Conservation (phyloP, 192 early-diverging fungal species). For the Rhizophlyctis rosea region DNA sequence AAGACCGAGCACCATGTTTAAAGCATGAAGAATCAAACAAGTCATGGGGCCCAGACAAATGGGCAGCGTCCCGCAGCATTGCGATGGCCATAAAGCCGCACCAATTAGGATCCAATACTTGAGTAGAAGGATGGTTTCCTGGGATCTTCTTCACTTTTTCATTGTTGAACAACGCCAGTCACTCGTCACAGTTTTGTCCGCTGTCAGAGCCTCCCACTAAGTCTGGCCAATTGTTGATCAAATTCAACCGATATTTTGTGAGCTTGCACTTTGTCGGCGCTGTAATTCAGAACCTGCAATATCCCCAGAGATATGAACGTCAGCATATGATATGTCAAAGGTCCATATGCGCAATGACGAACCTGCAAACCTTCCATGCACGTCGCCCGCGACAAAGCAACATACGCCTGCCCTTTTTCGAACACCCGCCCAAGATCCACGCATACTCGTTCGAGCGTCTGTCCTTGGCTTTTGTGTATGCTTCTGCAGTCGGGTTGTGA, state of each 20-base stretch:
- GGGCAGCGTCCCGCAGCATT: too few species aligned
- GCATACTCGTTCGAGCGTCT: constrained; percentile 37
- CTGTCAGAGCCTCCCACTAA: too few species aligned
- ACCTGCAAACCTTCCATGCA: constrained; percentile 40
- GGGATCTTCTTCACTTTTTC: too few species aligned
- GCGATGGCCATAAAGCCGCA: too few species aligned
- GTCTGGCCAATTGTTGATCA: constrained; percentile 4
- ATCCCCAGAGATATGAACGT: neutral
- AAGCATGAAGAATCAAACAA: too few species aligned
- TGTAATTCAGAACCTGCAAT: constrained; percentile 28
- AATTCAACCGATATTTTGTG: constrained; percentile 22
- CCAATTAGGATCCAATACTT: too few species aligned
- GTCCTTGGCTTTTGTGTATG: constrained; percentile 56
- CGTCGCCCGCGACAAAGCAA: constrained; percentile 46
- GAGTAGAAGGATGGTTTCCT: too few species aligned
- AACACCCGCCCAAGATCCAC: constrained; percentile 49
- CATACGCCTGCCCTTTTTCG: constrained; percentile 51
- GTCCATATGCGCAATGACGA: neutral
- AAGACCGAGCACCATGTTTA: too few species aligned
- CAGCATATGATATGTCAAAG: neutral
- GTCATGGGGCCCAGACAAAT: too few species aligned
- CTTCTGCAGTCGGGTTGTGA: constrained; percentile 26
- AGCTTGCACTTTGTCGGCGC: constrained; percentile 21
- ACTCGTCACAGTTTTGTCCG: too few species aligned
- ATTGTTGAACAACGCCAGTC: too few species aligned